Conservation (phyloP, 208 protist species). For the Crithidia expoeki region DNA sequence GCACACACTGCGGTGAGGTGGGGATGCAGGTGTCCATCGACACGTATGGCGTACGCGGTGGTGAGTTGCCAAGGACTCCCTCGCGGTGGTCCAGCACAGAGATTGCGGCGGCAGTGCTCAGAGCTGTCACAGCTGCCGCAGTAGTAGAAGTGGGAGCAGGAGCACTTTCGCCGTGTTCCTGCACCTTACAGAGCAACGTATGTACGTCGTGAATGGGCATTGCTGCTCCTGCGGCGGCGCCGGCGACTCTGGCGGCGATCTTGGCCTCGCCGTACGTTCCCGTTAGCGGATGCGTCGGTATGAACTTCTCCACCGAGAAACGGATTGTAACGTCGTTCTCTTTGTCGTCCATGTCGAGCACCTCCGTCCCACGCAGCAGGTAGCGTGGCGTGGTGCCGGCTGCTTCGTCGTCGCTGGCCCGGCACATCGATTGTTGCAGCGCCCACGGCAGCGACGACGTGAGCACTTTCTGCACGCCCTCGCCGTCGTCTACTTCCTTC, state of each 20-base stretch:
- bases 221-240: too few species aligned
- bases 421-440: not conserved
- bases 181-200: too few species aligned
- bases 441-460: conserved; percentile 24
- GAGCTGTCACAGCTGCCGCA: too few species aligned
- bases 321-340: not conserved
- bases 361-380: conserved; percentile 21
- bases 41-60: not conserved
- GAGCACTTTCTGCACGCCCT: not conserved
- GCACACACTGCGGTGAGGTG: not conserved
- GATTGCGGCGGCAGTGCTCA: too few species aligned
- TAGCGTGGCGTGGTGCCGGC: conserved; percentile 13
- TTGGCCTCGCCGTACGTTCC: too few species aligned
- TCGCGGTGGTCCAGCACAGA: not conserved
- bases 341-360: conserved; percentile 20
- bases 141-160: too few species aligned
- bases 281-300: too few species aligned
- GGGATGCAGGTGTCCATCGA: conserved; percentile 2
- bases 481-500: not conserved
- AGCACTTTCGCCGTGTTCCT: too few species aligned
- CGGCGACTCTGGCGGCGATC: too few species aligned
- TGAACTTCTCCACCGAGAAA: not conserved
- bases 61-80: not conserved
- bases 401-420: conserved; percentile 5
- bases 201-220: too few species aligned